phyloP scores from a whole-genome alignment of 352 stramenopile genomes.

The Phytophthora pisi region DNA sequence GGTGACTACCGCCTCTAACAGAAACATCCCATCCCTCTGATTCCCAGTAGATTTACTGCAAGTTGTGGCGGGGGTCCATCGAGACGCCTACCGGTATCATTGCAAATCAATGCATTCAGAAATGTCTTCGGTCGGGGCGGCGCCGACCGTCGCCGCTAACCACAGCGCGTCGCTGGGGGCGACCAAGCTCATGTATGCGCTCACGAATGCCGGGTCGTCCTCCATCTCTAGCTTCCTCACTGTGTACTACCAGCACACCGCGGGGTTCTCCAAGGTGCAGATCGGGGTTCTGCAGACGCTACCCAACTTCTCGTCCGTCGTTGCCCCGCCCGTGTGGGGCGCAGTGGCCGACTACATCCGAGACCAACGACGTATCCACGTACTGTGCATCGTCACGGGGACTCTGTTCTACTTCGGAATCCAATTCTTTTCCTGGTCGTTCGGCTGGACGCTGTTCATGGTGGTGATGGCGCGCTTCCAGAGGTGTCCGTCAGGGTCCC shows the following conservation, averaged over 20 bases:
- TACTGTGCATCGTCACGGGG: slow-evolving; percentile 58
- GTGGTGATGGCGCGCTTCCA: slow-evolving; percentile 63
- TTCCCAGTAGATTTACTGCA: too few relatives aligned
- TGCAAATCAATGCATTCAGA: background rate
- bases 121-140: background rate
- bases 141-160: background rate
- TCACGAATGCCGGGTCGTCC: slow-evolving; percentile 55
- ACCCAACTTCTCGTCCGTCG: slow-evolving; percentile 53
- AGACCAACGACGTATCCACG: slow-evolving; percentile 58
- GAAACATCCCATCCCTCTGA: background rate
- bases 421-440: slow-evolving; percentile 50
- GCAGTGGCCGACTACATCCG: slow-evolving; percentile 60
- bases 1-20: background rate
- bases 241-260: slow-evolving; percentile 67
- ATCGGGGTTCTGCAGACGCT: slow-evolving; percentile 75
- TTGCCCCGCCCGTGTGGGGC: slow-evolving; percentile 68
- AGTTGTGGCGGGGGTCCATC: too few relatives aligned
- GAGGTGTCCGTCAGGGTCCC: slow-evolving; percentile 41
- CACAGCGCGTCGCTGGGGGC: slow-evolving; percentile 29
- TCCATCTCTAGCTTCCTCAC: slow-evolving; percentile 67
- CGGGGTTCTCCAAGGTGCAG: slow-evolving; percentile 68
- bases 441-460: slow-evolving; percentile 43
- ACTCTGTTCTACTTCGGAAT: slow-evolving; percentile 55
- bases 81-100: background rate
- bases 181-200: slow-evolving; percentile 68